phyloP scores from a whole-genome alignment of 768 basidiomycete species.

The Tulasnella sp. region DNA sequence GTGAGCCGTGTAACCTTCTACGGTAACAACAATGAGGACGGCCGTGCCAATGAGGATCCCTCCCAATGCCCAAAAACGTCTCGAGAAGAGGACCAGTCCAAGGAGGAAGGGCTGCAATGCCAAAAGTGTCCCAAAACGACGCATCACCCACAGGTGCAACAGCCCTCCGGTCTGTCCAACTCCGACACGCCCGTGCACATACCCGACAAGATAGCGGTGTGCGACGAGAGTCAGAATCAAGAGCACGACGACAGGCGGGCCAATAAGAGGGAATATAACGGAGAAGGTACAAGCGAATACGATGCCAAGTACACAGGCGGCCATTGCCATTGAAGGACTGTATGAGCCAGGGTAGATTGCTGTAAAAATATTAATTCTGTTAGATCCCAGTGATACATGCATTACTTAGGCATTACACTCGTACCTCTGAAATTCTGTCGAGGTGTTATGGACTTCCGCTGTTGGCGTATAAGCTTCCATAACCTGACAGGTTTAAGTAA shows the following conservation, averaged over 20 bases:
- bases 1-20: slow-evolving; percentile 47
- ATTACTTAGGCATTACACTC: too few relatives aligned
- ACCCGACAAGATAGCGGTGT: slow-evolving; percentile 70
- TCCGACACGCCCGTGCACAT: slow-evolving; percentile 62
- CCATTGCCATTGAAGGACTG: slow-evolving; percentile 56
- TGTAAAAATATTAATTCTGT: slow-evolving; percentile 24
- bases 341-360: slow-evolving; percentile 65
- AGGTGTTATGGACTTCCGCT: slow-evolving; percentile 57
- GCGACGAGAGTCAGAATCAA: slow-evolving; percentile 59
- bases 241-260: slow-evolving; percentile 55
- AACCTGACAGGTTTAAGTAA: slow-evolving; percentile 61
- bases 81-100: slow-evolving; percentile 59
- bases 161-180: slow-evolving; percentile 62
- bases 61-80: slow-evolving; percentile 62
- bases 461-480: slow-evolving; percentile 44
- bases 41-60: slow-evolving; percentile 50
- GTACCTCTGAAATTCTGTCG: slow-evolving; percentile 68
- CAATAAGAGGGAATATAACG: slow-evolving; percentile 66
- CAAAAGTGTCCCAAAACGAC: slow-evolving; percentile 58
- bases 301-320: slow-evolving; percentile 55
- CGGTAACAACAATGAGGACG: slow-evolving; percentile 41
- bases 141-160: slow-evolving; percentile 64
- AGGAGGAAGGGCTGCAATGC: slow-evolving; percentile 65
- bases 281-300: slow-evolving; percentile 64
- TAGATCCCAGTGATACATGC: slow-evolving; percentile 12